A percentile compares a stretch with the other conserved stretches of the same genome.
phyloP scores from a whole-genome alignment of 208 protist genomes.

The Trichomonas gallinae region DNA sequence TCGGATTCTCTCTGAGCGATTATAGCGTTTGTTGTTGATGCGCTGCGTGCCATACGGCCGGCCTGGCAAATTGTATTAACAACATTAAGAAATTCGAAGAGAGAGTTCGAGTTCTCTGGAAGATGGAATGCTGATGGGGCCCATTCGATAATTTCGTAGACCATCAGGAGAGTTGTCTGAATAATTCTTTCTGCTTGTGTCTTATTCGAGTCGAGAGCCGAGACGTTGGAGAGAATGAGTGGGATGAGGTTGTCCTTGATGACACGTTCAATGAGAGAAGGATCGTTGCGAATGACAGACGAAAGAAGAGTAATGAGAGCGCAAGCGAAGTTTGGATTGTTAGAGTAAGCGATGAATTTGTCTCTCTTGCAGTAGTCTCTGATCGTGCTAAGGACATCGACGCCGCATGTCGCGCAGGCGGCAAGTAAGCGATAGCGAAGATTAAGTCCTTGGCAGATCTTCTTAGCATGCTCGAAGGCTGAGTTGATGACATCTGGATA shows the following conservation, averaged over 20 bases:
- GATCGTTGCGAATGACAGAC: not conserved
- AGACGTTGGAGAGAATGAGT: not conserved
- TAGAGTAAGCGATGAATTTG: not conserved
- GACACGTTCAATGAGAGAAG: not conserved
- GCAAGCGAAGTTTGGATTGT: not conserved
- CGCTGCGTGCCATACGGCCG: no score
- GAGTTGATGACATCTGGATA: not conserved
- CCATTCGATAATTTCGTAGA: not conserved
- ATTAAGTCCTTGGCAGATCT: not conserved
- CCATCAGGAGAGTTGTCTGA: not conserved
- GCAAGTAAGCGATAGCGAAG: not conserved
- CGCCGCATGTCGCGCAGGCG: not conserved
- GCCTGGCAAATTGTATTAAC: not conserved
- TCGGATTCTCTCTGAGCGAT: not conserved
- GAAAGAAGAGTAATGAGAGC: not conserved
- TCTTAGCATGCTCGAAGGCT: not conserved
- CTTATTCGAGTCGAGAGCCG: not conserved
- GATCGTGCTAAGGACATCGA: not conserved
- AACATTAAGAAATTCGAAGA: not conserved
- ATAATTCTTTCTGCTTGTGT: not conserved
- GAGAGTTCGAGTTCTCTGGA: not conserved
- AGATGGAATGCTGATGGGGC: not conserved
- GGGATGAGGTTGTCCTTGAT: not conserved
- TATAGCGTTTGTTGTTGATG: no score
- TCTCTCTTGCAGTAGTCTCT: not conserved